These are phyloP conservation scores for Boletus rufocinnamomeus DNA, from an alignment of 768 basidiomycete genomes.

Conservation along the genomic window DNA sequence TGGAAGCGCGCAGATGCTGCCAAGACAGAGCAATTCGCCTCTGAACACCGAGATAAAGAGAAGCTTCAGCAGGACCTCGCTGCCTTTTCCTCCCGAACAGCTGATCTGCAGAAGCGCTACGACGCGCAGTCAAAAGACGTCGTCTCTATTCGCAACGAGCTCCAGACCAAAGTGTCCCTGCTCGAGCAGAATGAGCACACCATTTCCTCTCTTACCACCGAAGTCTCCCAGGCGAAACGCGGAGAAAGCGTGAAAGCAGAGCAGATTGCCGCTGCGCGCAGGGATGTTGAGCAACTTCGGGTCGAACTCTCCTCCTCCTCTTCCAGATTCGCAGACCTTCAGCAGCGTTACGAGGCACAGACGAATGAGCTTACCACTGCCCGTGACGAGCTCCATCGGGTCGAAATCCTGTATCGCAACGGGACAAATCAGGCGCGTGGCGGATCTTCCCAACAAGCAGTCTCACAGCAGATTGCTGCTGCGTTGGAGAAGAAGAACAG, in stretches of 20 bases:
- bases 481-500: conserved; percentile 1
- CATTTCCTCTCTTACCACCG: background rate
- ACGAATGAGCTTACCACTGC: background rate
- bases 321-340: background rate
- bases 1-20: background rate
- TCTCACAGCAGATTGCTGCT: background rate
- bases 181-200: conserved; percentile 5
- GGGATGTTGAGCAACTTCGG: conserved; percentile 3
- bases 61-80: background rate
- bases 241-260: background rate
- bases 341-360: background rate
- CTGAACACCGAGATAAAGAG: background rate
- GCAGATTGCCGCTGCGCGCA: background rate
- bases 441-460: background rate
- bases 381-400: background rate
- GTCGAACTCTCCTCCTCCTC: background rate
- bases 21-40: background rate
- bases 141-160: background rate
- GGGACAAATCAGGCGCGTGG: no score
- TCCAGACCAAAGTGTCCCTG: background rate
- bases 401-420: background rate
- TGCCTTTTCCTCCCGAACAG: background rate
- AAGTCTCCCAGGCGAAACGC: background rate
- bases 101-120: background rate
- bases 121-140: background rate